Evolutionary conservation across 2,329 filamentous ascomycete genomes (phyloP).

Genomic region (Phialemonium atrogriseum): DNA sequence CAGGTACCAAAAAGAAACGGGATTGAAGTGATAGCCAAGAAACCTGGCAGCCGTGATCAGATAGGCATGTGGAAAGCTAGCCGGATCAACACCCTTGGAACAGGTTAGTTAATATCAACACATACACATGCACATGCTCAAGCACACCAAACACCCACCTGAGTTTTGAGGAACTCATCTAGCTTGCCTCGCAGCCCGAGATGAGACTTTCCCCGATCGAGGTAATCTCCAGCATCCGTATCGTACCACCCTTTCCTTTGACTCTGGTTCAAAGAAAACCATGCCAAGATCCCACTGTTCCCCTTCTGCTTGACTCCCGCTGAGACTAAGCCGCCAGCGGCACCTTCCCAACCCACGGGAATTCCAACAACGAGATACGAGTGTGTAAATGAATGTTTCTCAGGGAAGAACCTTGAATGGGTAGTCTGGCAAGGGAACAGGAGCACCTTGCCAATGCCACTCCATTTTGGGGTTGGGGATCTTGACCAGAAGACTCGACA

Average conservation of each 20-base stretch:
- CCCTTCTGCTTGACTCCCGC: constrained; percentile 22
- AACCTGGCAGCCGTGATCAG: constrained; percentile 63
- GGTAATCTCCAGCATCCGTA: constrained; percentile 51
- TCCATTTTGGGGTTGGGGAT: constrained; percentile 6
- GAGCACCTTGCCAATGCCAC: constrained; percentile 30
- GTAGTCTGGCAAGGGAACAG: constrained; percentile 59
- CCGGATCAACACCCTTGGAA: constrained; percentile 48
- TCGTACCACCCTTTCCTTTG: constrained; percentile 42
- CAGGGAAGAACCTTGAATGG: constrained; percentile 59
- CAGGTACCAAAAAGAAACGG: constrained; percentile 72
- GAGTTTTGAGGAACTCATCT: constrained; percentile 45
- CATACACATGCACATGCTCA: too few relatives aligned
- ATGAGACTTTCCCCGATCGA: constrained; percentile 42
- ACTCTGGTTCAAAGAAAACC: constrained; percentile 19
- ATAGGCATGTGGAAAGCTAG: constrained; percentile 58
- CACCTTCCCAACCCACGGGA: constrained; percentile 54
- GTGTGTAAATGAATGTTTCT: constrained; percentile 60
- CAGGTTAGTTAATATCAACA: constrained; percentile 7
- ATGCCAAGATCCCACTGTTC: constrained; percentile 14
- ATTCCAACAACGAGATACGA: constrained; percentile 63
- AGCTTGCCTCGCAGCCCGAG: constrained; percentile 57
- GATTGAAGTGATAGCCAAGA: constrained; percentile 64
- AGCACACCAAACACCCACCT: too few relatives aligned
- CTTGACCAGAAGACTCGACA: constrained; percentile 2
- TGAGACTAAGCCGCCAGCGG: constrained; percentile 48